Conservation (phyloP, 2,329 filamentous ascomycete species). For the Phialemonium atrogriseum region DNA sequence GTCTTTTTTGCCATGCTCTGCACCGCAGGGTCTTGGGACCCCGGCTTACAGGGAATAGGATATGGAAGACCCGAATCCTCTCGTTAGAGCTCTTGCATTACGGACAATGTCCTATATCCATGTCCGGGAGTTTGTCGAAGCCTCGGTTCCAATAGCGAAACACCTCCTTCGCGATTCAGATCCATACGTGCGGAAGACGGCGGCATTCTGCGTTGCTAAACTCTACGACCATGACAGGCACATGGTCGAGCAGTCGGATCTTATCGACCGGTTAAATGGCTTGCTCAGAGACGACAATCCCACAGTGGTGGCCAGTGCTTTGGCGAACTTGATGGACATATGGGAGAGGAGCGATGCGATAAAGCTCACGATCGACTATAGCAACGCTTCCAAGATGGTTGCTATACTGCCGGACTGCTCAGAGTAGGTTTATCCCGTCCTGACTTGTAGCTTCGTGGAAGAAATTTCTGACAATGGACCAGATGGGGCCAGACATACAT, state of each 20-base stretch:
- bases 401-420: conserved; percentile 95
- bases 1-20: conserved; percentile 12
- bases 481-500: conserved; percentile 99
- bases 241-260: conserved; percentile 81
- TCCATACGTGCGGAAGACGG: conserved; percentile 95
- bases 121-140: conserved; percentile 90
- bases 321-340: conserved; percentile 90
- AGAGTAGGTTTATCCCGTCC: conserved; percentile 54
- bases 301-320: conserved; percentile 88
- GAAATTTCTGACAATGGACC: conserved; percentile 9
- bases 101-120: conserved; percentile 97
- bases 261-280: conserved; percentile 84
- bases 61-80: conserved; percentile 85
- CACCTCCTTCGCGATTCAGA: conserved; percentile 76
- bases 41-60: conserved; percentile 48
- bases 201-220: conserved; percentile 93
- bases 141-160: conserved; percentile 78
- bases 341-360: conserved; percentile 98
- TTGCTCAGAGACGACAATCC: conserved; percentile 94
- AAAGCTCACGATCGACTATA: conserved; percentile 95
- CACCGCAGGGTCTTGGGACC: neutral
- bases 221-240: conserved; percentile 92
- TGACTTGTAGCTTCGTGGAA: neutral
- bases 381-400: conserved; percentile 95
- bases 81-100: conserved; percentile 84